Evolutionary conservation across 2,329 filamentous ascomycete genomes (phyloP), one percentile per base, ranked within the genome.

Genomic region (Ceratocystis harringtonii): DNA sequence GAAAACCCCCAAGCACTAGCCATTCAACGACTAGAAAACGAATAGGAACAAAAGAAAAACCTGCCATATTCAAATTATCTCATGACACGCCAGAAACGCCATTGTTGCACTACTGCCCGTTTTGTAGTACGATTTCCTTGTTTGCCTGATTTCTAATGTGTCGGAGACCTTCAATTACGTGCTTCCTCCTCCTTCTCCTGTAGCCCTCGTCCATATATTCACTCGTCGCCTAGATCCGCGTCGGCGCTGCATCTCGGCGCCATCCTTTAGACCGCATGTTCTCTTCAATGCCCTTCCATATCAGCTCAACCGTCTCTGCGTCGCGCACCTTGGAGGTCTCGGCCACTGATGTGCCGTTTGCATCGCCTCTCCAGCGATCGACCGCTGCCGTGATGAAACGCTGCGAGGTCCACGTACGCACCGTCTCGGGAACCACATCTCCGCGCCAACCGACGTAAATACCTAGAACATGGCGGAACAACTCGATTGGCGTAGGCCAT

Each of bases 361-460:
- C 72, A 1, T 72, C 73, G 15, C 79, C 78, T 50, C 84, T 86
- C 84, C 88, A 95, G 71, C 92, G 88, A 72, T 97, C 94, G n/a
- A 99, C 83, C 61, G 84, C 82, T 63, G 88, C 87, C 52, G 82
- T 84, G 71, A 90, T 76, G 25, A 99, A 92, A 52, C 89, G 87
- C 43, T 65, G 63, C 68, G 92, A 84, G 1, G 94, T 92, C 89
- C 92, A 96, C 63, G 84, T 84, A 70, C 84, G 86, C 45, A 99
- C 86, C 52, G 84, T 86, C 64, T 88, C 83, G 1, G 94, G 94
- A 2, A 86, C 76, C 68, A 85, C 81, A 72, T 97, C 92, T 62
- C 89, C 91, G 68, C 88, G 84, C 90, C 91, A 97, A 2, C 94
- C 94, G 1, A 99, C 85, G 72, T 90, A 95, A 62, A 99, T 79